Conservation (phyloP, 495 filamentous ascomycete genomes). For the Neurospora sp. region DNA sequence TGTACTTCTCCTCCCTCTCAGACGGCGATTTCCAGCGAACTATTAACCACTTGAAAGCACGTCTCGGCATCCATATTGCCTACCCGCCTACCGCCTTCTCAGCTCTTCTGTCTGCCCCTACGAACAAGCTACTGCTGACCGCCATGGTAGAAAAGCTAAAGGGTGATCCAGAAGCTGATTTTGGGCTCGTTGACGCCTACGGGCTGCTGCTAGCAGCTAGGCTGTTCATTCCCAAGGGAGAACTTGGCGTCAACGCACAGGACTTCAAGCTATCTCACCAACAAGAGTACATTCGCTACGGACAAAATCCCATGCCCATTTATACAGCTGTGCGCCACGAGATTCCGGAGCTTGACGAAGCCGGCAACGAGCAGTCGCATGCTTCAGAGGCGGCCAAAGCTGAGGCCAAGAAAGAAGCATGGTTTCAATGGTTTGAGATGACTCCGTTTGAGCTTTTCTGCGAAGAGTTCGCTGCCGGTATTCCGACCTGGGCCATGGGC, state of each 20-base stretch:
- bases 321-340: conserved; percentile 94
- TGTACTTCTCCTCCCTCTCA: conserved; percentile 81
- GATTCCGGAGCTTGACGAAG: conserved; percentile 56
- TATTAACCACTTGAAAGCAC: conserved; percentile 74
- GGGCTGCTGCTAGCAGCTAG: conserved; percentile 75
- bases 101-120: conserved; percentile 69
- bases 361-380: conserved; percentile 34
- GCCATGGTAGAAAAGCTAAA: conserved; percentile 84
- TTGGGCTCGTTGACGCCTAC: conserved; percentile 88
- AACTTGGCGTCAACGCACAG: conserved; percentile 58
- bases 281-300: conserved; percentile 55
- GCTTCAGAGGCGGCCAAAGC: conserved; percentile 43
- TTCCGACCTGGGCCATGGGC: conserved; percentile 89
- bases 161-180: conserved; percentile 67
- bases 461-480: conserved; percentile 78
- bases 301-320: conserved; percentile 79
- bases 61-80: conserved; percentile 79
- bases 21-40: conserved; percentile 51
- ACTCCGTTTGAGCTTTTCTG: conserved; percentile 95
- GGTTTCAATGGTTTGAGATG: conserved; percentile 98
- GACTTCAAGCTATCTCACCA: conserved; percentile 90
- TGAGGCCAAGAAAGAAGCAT: conserved; percentile 62
- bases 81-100: conserved; percentile 76
- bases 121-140: conserved; percentile 82
- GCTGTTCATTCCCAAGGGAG: conserved; percentile 74